Percentiles rank a stretch among this genome's conserved stretches.
phyloP scores from a whole-genome alignment of 768 basidiomycete genomes.

The Dacryopinax spathularia region DNA sequence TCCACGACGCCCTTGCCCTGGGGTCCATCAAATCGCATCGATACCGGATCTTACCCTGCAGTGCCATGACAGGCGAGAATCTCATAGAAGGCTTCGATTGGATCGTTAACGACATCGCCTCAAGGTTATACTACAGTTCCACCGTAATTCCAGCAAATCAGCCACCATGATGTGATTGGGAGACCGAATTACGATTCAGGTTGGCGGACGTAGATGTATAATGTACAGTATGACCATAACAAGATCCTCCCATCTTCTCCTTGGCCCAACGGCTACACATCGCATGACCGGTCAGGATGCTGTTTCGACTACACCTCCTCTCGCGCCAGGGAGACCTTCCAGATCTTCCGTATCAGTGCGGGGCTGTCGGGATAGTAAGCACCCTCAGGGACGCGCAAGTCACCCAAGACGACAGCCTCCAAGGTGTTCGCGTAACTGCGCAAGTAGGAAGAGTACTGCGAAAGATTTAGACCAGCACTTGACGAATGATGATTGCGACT shows the following conservation, averaged over 20 bases:
- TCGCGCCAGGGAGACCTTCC: slow-evolving; percentile 7
- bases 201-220: not conserved
- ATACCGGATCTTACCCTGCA: slow-evolving; percentile 84
- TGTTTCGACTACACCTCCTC: slow-evolving; percentile 4
- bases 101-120: slow-evolving; percentile 80
- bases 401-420: slow-evolving; percentile 51
- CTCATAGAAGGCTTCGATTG: slow-evolving; percentile 77
- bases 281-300: not conserved
- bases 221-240: not conserved
- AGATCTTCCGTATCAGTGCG: slow-evolving; percentile 3
- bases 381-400: not conserved
- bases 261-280: not conserved
- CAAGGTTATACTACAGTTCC: slow-evolving; percentile 71
- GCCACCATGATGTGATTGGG: not conserved
- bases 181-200: too few species aligned
- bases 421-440: slow-evolving; percentile 61
- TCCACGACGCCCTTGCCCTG: slow-evolving; percentile 68
- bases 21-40: slow-evolving; percentile 70
- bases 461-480: not conserved
- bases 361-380: not conserved
- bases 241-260: not conserved
- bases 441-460: slow-evolving; percentile 65
- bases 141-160: not conserved
- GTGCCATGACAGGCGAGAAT: slow-evolving; percentile 79
- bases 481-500: slow-evolving; percentile 19